These are phyloP conservation scores for Cercis canadensis DNA, from an alignment of 306 rosid genomes.

Conservation along the genomic window DNA sequence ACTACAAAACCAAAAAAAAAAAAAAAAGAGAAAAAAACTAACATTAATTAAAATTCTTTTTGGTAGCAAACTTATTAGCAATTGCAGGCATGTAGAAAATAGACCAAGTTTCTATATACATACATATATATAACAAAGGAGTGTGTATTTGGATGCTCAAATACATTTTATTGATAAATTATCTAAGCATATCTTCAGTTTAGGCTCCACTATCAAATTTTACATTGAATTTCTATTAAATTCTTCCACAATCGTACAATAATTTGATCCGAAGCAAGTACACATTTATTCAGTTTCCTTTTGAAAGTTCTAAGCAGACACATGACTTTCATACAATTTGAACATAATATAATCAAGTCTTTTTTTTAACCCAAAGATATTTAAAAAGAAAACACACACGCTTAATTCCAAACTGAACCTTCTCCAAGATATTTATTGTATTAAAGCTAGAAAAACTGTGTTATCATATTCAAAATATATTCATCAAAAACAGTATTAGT, in stretches of 20 bases:
- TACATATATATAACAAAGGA: no score
- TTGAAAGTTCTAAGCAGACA: constrained; percentile 1
- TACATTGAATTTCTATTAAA: constrained; percentile 3
- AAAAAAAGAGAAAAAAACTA: no score
- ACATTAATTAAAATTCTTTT: no score
- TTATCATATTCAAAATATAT: constrained; percentile 22
- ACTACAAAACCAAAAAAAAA: no score
- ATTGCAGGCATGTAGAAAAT: no score
- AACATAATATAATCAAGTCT: neutral
- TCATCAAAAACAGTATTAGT: neutral
- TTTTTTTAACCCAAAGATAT: no score
- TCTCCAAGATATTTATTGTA: neutral
- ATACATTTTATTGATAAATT: no score
- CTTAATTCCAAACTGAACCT: no score
- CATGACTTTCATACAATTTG: no score
- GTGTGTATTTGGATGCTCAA: no score
- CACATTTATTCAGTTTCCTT: constrained; percentile 20
- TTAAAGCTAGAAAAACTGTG: constrained; percentile 10
- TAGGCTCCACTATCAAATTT: constrained; percentile 5
- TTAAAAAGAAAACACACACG: no score
- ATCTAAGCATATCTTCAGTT: constrained; percentile 21
- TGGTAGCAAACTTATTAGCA: no score
- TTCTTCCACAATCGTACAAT: constrained; percentile 20
- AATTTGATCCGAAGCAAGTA: neutral
- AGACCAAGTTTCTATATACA: neutral